Conservation (phyloP, 2,329 filamentous ascomycete species). For the Pezicula carpinea region DNA sequence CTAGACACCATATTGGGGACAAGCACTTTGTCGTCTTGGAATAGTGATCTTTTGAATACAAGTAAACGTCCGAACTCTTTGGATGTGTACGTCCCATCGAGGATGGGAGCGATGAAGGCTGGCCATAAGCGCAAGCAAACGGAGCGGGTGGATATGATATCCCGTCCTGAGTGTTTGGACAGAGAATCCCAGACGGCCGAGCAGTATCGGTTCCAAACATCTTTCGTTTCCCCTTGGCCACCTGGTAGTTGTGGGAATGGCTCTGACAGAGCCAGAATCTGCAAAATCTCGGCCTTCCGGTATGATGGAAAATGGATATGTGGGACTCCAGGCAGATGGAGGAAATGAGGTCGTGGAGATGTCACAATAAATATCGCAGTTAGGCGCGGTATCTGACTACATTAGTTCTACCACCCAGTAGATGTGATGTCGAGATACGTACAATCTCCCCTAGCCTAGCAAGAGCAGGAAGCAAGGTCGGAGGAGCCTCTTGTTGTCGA, state of each 20-base stretch:
- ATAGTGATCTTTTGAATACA: constrained; percentile 62
- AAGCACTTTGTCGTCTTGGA: constrained; percentile 68
- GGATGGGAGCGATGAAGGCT: constrained; percentile 73
- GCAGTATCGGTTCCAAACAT: constrained; percentile 77
- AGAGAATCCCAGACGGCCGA: constrained; percentile 84
- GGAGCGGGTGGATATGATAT: constrained; percentile 66
- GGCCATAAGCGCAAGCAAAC: constrained; percentile 77
- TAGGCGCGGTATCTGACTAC: constrained; percentile 68
- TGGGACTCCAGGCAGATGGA: constrained; percentile 66
- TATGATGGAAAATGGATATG: constrained; percentile 84
- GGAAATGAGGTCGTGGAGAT: constrained; percentile 61
- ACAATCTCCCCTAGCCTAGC: constrained; percentile 78
- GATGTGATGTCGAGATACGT: constrained; percentile 28
- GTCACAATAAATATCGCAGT: constrained; percentile 74
- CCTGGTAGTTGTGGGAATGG: constrained; percentile 42
- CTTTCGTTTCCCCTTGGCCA: constrained; percentile 47
- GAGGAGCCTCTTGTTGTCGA: constrained; percentile 71
- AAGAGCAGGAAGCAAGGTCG: constrained; percentile 75
- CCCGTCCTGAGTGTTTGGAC: constrained; percentile 73
- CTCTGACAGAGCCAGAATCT: constrained; percentile 61
- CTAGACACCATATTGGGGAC: constrained; percentile 55
- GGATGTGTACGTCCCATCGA: constrained; percentile 60
- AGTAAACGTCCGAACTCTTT: constrained; percentile 83
- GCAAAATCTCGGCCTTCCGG: constrained; percentile 71
- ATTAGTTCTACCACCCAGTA: constrained; percentile 10